Percentiles rank a stretch among this genome's conserved stretches.
phyloP scores from a whole-genome alignment of 164 flowering plant species.

The Euptelea pleiosperma region DNA sequence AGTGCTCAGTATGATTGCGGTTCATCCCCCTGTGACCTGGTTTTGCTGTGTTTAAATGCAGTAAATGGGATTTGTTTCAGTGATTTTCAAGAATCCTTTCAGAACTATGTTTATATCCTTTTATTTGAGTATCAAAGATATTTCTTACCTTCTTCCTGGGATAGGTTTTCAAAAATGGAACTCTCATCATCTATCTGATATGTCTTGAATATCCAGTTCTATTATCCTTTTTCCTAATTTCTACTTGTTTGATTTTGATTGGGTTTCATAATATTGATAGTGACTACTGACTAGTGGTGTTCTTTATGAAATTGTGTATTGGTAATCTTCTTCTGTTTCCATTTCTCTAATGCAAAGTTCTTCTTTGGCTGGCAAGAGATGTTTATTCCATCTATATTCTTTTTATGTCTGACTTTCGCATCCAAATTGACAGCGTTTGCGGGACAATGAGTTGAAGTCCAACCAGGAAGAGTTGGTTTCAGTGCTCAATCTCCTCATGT shows the following conservation, averaged over 20 bases:
- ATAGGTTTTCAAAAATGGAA: no score
- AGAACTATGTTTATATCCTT: no score
- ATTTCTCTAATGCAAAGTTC: background rate
- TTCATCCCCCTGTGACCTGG: no score
- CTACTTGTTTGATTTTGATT: background rate
- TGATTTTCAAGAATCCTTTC: no score
- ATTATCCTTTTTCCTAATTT: background rate
- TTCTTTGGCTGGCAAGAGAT: background rate
- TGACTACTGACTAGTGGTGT: no score
- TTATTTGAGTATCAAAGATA: no score
- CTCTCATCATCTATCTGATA: no score
- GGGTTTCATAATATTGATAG: background rate
- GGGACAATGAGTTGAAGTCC: constrained; percentile 80
- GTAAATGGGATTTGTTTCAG: no score
- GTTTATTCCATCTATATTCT: background rate
- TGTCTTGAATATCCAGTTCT: no score
- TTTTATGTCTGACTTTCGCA: background rate
- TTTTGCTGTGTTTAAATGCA: no score
- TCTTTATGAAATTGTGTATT: background rate
- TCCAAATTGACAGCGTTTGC: constrained; percentile 47
- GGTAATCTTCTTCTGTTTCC: background rate
- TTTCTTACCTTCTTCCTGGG: no score
- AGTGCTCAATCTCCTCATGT: constrained; percentile 88
- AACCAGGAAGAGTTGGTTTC: constrained; percentile 88
- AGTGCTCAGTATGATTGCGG: no score